Base-by-base conservation (phyloP, 1,284 basidiomycete species). In the Malassezia furfur region DNA sequence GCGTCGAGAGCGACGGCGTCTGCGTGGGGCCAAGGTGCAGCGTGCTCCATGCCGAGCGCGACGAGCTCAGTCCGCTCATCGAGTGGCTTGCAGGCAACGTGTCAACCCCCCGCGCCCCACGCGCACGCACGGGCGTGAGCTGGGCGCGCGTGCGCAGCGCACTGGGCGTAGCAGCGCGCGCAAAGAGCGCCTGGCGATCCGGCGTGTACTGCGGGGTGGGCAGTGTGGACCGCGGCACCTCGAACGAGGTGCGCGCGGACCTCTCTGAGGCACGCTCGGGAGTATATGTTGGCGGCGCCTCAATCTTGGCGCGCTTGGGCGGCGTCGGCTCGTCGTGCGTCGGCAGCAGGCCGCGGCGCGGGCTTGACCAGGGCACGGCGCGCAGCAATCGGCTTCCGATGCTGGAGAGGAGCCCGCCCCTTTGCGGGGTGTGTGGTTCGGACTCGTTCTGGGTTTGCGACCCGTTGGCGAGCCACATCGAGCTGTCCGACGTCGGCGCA, bases 21-120 rank as follows among this genome's bases (percentile, higher is more conserved):
- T 55, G 60, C 5, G 57, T 59, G 17, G 67, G 57, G 7, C 61
- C 64, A 4, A 71, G 57, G 38, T 67, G 60, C 57, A 71, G 56
- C n/a, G 57, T 59, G 41, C 58, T 60, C 68, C 68, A 71, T 36
- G 66, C 57, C 49, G 34, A 37, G 8, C 35, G 14, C 15, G 31
- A 15, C 15, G 22, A 11, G 5, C 19, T 38, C 17, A n/a, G 35
- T 9, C 31, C 31, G n/a, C 32, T 12, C 12, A 19, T 21, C 17
- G 32, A 34, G 8, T 34, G 6, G 9, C 39, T 21, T 3, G 21
- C 25, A 11, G 39, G 21, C 5, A 22, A 2, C 15, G 5, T 8
- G 8, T 32, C 15, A 5, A 3, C 21, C 10, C 35, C 35, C 14
- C 9, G 15, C 12, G 11, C 4, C 14, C 31, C 45, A 28, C 32